phyloP scores from a whole-genome alignment of 805 yeast genomes.

The Candida pseudofarinosa region DNA sequence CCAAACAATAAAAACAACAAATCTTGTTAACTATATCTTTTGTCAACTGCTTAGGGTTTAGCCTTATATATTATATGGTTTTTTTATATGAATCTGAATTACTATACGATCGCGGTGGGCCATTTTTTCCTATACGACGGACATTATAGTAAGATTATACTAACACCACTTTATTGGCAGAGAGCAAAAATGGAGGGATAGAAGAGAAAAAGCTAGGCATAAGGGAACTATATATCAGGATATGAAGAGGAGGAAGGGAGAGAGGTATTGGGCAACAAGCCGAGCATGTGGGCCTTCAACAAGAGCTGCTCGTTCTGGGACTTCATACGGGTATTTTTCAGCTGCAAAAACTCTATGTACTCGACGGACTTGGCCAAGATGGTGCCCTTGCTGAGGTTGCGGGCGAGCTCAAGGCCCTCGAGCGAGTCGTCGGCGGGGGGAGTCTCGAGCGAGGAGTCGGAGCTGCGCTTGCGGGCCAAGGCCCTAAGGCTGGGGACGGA shows the following conservation, averaged over 20 bases:
- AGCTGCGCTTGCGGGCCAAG: conserved; percentile 19
- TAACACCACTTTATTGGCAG: neutral
- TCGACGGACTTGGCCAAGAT: conserved; percentile 76
- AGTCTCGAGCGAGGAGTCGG: conserved; percentile 9
- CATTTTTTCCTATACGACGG: neutral
- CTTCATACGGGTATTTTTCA: conserved; percentile 47
- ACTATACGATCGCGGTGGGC: neutral
- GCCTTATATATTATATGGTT: no score
- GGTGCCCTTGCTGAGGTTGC: conserved; percentile 73
- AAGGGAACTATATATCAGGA: neutral
- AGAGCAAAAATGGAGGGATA: neutral
- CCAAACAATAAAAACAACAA: no score
- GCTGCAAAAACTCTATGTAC: conserved; percentile 69
- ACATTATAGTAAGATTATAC: neutral
- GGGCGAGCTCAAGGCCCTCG: conserved; percentile 74
- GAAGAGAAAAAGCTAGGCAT: neutral
- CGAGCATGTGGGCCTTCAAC: conserved; percentile 33
- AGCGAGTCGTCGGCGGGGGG: conserved; percentile 33
- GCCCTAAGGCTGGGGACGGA: conserved; percentile 37
- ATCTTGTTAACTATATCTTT: no score
- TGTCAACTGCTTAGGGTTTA: no score
- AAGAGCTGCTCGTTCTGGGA: conserved; percentile 51
- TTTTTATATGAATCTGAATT: neutral
- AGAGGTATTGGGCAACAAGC: conserved; percentile 12
- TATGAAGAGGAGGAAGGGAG: neutral